Evolutionary conservation across 768 basidiomycete species (phyloP), one percentile per base, ranked within the genome.

Genomic region (Lactifluus subvellereus): DNA sequence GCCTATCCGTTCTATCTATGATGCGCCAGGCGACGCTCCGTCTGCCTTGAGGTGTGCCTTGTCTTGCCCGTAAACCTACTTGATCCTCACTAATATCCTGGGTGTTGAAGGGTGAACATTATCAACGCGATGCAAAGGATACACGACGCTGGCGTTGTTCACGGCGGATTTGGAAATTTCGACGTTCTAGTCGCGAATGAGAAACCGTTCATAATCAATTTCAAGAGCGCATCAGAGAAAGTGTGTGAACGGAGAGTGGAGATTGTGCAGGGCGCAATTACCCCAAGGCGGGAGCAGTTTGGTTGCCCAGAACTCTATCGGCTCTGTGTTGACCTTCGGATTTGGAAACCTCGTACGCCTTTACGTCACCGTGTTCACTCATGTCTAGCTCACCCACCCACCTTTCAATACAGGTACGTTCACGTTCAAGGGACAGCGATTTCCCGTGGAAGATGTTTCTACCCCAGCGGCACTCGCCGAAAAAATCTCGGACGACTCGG

Each of bases 301-400:
- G 56, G 56, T 14, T 57, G 61, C 35, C 33, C 50, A 30, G 61
- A 62, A 32, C 56, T 62, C 33, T 57, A 57, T 57, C 61, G 61
- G n/a, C 49, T 37, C 50, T 62, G 43, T 30, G 32, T 57, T 20
- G 61, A 62, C 50, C 35, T 57, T 30, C 49, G 18, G 42, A 45
- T 62, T 20, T 62, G 61, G 61, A 62, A 62, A 11, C 61, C 61
- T 11, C 55, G 56, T 62, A 53, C 40, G 55, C 27, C n/a, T 57
- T 18, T 52, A n/a, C 38, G 11, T 14, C 22, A 50, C 38, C 11
- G 37, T 10, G 14, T 27, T 20, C 5, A 33, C 7, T 14, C 7
- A 14, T 27, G 22, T 45, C 27, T 20, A 20, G 27, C 50, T 52
- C 33, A 62, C 61, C 18, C 33, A 62, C 61, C 18, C 16, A 3